Percentiles rank a stretch among this genome's conserved stretches.
Conservation (phyloP, 2,329 filamentous ascomycete species). For the Phoma herbarum region DNA sequence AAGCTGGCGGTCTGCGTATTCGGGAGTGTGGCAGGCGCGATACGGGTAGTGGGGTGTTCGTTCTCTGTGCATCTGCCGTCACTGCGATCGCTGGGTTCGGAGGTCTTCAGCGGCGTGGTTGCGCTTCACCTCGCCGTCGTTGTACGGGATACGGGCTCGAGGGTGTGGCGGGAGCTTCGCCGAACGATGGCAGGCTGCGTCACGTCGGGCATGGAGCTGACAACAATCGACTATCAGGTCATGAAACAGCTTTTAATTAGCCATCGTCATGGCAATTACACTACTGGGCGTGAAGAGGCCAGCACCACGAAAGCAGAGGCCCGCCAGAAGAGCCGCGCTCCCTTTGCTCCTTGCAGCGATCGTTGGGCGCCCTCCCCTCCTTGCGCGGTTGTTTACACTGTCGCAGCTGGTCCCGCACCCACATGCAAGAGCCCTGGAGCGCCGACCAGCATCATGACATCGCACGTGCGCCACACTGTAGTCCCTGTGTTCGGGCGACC, state of each 20-base stretch:
- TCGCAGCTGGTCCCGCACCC: constrained; percentile 9
- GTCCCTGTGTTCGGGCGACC: background rate
- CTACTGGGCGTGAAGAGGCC: constrained; percentile 5
- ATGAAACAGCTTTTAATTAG: constrained; percentile 26
- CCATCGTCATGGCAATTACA: constrained; percentile 23
- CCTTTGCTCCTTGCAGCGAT: constrained; percentile 21
- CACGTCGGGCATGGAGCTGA: constrained; percentile 22
- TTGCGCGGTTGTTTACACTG: constrained; percentile 10
- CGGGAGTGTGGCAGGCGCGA: constrained; percentile 12
- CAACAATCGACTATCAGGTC: constrained; percentile 12
- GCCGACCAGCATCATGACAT: constrained; percentile 10
- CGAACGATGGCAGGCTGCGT: constrained; percentile 14
- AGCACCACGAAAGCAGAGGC: constrained; percentile 6
- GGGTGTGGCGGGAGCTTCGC: constrained; percentile 19
- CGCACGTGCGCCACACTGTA: constrained; percentile 12
- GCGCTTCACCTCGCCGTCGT: constrained; percentile 5
- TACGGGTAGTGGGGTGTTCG: constrained; percentile 30
- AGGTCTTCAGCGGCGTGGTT: background rate
- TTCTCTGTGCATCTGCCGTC: constrained; percentile 23
- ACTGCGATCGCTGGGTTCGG: background rate
- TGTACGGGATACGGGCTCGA: constrained; percentile 1
- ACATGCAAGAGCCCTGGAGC: constrained; percentile 5
- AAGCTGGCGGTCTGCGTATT: constrained; percentile 24
- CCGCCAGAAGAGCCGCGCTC: constrained; percentile 10
- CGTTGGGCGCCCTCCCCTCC: constrained; percentile 13